Evolutionary conservation across 2,329 filamentous ascomycete genomes (phyloP).

Genomic region (Ophiostoma sp.): DNA sequence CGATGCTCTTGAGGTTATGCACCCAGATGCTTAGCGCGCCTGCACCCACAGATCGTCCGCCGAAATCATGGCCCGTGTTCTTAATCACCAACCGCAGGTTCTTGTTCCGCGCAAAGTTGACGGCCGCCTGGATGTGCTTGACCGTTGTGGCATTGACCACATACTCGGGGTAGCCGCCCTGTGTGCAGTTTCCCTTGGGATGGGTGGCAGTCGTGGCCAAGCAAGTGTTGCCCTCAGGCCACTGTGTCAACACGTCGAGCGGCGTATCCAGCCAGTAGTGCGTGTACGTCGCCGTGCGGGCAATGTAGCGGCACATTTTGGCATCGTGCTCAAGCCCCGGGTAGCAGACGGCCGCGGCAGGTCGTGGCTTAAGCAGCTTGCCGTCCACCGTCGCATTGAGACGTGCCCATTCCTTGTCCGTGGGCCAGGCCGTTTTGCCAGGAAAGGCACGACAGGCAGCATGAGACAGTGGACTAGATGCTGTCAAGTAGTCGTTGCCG

Average conservation of each 20-base stretch:
- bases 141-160: constrained; percentile 42
- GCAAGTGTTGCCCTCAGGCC: constrained; percentile 40
- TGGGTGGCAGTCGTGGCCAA: constrained; percentile 30
- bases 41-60: constrained; percentile 47
- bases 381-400: constrained; percentile 38
- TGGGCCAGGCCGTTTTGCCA: constrained; percentile 36
- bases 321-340: constrained; percentile 33
- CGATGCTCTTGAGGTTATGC: constrained; percentile 48
- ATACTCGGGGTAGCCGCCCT: constrained; percentile 41
- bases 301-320: constrained; percentile 36
- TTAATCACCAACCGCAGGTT: constrained; percentile 42
- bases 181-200: constrained; percentile 35
- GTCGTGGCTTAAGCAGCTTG: constrained; percentile 38
- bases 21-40: constrained; percentile 53
- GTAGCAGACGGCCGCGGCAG: constrained; percentile 39
- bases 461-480: not conserved
- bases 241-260: constrained; percentile 36
- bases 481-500: not conserved
- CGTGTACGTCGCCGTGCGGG: constrained; percentile 35
- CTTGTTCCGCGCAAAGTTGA: constrained; percentile 38
- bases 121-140: constrained; percentile 40
- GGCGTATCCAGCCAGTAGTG: constrained; percentile 40
- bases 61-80: constrained; percentile 51
- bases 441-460: constrained; percentile 37
- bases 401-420: constrained; percentile 35